Conservation (phyloP, 1,139 yeast species). For the Yamadazyma sp. region DNA sequence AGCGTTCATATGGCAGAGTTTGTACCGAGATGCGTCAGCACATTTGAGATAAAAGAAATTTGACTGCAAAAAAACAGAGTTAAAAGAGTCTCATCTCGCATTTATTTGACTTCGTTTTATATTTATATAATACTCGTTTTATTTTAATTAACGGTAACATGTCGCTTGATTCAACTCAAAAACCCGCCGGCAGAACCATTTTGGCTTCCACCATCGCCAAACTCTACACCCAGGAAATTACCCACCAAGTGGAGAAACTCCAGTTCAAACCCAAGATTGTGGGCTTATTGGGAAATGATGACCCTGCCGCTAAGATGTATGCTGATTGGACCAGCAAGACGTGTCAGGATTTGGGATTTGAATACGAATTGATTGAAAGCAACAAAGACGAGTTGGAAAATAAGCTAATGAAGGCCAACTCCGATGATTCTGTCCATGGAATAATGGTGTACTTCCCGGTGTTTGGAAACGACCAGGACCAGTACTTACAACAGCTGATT, state of each 20-base stretch:
- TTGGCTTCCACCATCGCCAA: conserved; percentile 88
- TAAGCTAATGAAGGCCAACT: conserved; percentile 77
- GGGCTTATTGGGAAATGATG: conserved; percentile 87
- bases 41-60: conserved; percentile 41
- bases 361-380: conserved; percentile 71
- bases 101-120: conserved; percentile 9
- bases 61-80: conserved; percentile 8
- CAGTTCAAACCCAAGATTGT: conserved; percentile 69
- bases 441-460: conserved; percentile 99
- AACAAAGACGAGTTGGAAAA: conserved; percentile 84
- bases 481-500: conserved; percentile 89
- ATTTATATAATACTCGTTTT: no score
- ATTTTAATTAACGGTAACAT: neutral
- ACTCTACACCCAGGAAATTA: conserved; percentile 71
- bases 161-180: conserved; percentile 10
- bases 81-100: conserved; percentile 12
- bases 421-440: conserved; percentile 76
- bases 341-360: conserved; percentile 79
- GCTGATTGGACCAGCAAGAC: conserved; percentile 97
- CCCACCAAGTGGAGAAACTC: conserved; percentile 53
- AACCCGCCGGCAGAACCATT: conserved; percentile 73
- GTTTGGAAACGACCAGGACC: conserved; percentile 92
- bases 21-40: conserved; percentile 85
- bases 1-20: conserved; percentile 94
- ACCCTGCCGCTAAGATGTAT: conserved; percentile 93